These are phyloP conservation scores for Sphagnum tenellum DNA, from an alignment of 225 moss, liverwort and hornwort species.

Conservation along the genomic window DNA sequence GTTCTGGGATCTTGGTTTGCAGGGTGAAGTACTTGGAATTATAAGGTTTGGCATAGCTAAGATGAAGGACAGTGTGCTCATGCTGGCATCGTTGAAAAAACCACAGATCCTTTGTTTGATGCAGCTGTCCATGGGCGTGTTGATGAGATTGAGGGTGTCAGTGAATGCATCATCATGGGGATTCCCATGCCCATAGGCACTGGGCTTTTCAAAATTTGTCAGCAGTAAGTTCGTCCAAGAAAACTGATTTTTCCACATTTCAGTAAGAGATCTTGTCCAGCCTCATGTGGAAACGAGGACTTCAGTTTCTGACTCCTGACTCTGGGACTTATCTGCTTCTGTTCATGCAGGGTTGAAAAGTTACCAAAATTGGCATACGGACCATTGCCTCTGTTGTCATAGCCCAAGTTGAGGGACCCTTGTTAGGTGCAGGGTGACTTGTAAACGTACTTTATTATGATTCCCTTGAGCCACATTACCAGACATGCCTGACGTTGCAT, in stretches of 20 bases:
- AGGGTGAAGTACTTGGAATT: conserved; percentile 98
- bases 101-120: conserved; percentile 92
- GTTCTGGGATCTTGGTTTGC: not conserved
- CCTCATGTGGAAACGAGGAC: not conserved
- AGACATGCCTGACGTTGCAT: no score
- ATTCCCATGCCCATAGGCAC: conserved; percentile 99
- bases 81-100: conserved; percentile 97
- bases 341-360: conserved; percentile 35
- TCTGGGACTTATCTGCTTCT: conserved; percentile 4
- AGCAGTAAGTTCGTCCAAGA: conserved; percentile 46
- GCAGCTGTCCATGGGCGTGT: conserved; percentile 92
- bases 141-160: conserved; percentile 97
- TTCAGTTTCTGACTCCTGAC: not conserved
- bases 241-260: not conserved
- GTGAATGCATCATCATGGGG: conserved; percentile 99
- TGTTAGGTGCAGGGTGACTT: no score
- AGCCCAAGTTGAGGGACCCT: not conserved
- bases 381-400: conserved; percentile 38
- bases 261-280: not conserved
- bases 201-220: conserved; percentile 91
- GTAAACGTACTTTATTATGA: no score
- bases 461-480: no score
- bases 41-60: conserved; percentile 98
- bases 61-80: conserved; percentile 98
- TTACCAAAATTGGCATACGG: conserved; percentile 42